These are phyloP conservation scores for Aristolochia fimbriata DNA, from an alignment of 164 flowering plant genomes.

Conservation along the genomic window DNA sequence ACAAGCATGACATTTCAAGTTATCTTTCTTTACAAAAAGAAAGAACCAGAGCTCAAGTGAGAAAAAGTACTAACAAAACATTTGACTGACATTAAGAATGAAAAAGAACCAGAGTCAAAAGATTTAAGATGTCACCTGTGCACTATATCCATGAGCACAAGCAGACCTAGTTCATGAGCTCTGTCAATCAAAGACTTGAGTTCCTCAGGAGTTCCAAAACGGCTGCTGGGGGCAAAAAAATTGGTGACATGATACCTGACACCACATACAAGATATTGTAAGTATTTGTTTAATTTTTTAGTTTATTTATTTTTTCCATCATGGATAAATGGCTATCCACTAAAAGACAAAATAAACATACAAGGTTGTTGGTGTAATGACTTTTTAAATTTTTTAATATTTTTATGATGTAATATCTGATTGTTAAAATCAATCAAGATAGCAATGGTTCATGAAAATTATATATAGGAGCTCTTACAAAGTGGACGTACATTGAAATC, in stretches of 20 bases:
- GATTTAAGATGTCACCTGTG: constrained; percentile 54
- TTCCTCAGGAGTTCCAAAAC: constrained; percentile 97
- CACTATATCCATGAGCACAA: constrained; percentile 99
- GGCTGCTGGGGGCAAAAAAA: constrained; percentile 98
- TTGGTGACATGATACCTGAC: constrained; percentile 96
- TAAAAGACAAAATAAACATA: too few relatives aligned
- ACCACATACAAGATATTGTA: constrained; percentile 7
- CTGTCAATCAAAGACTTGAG: constrained; percentile 90
- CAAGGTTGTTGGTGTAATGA: too few relatives aligned
- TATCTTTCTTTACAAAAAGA: background rate
- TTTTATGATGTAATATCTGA: too few relatives aligned
- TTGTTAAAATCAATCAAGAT: too few relatives aligned
- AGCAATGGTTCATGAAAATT: too few relatives aligned
- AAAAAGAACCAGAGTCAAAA: background rate
- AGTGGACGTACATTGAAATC: too few relatives aligned
- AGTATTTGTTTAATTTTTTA: background rate
- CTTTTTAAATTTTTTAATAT: too few relatives aligned
- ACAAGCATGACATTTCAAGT: too few relatives aligned
- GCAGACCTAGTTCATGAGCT: constrained; percentile 94
- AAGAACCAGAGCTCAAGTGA: too few relatives aligned
- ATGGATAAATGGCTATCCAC: too few relatives aligned
- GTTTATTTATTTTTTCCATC: too few relatives aligned
- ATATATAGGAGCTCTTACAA: too few relatives aligned
- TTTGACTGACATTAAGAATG: background rate
- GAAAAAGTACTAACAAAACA: background rate